A percentile compares a stretch with the other conserved stretches of the same genome.
phyloP scores from a whole-genome alignment of 2,329 filamentous ascomycete species.

The Microsporum ferrugineum region DNA sequence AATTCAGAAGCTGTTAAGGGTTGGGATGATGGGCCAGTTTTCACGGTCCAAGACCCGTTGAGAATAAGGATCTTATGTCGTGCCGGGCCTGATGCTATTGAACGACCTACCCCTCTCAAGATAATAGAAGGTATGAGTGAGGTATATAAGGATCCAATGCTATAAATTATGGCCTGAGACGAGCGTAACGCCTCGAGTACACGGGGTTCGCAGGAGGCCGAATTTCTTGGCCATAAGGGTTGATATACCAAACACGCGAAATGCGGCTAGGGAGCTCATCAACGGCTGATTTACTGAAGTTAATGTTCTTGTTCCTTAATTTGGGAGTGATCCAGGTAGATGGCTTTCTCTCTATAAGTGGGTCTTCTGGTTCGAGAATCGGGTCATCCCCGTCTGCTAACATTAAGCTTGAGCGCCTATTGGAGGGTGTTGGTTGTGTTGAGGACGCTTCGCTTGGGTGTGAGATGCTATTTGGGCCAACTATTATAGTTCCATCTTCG shows the following conservation, averaged over 20 bases:
- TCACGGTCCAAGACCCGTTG: conserved; percentile 74
- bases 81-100: conserved; percentile 42
- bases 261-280: conserved; percentile 72
- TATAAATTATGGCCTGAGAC: conserved; percentile 67
- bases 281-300: conserved; percentile 67
- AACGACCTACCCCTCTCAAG: conserved; percentile 60
- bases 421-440: conserved; percentile 23
- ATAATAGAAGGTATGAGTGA: conserved; percentile 75
- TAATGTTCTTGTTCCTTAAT: conserved; percentile 67
- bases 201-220: conserved; percentile 67
- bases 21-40: conserved; percentile 59
- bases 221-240: conserved; percentile 96
- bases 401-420: conserved; percentile 27
- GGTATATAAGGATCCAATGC: conserved; percentile 88
- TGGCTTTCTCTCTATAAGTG: conserved; percentile 35
- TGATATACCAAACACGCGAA: conserved; percentile 87
- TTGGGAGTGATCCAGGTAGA: conserved; percentile 57
- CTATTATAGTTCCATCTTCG: conserved; percentile 63
- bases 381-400: conserved; percentile 22
- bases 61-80: conserved; percentile 70
- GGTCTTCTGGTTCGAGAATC: conserved; percentile 21
- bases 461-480: conserved; percentile 85
- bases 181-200: conserved; percentile 57
- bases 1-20: conserved; percentile 72
- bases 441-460: conserved; percentile 62